These are phyloP conservation scores for Cryptococcus neoformans DNA, from an alignment of 1,284 basidiomycete genomes.

Conservation along the genomic window DNA sequence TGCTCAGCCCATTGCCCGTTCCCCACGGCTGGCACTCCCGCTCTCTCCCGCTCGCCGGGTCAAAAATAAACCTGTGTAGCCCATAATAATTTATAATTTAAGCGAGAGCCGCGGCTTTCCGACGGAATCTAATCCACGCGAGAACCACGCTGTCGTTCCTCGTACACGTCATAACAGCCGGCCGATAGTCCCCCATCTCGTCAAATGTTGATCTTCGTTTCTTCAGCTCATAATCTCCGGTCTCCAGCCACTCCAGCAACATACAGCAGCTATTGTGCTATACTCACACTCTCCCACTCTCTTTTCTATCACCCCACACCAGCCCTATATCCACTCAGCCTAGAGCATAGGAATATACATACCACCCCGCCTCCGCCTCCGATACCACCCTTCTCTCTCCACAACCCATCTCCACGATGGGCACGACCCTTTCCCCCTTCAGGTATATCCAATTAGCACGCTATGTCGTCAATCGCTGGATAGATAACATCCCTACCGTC, in stretches of 20 bases:
- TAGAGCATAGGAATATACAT: too few species aligned
- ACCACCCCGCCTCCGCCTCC: background rate
- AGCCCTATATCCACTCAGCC: too few species aligned
- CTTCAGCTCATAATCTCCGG: background rate
- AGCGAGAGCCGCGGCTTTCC: background rate
- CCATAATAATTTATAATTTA: too few species aligned
- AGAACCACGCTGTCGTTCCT: too few species aligned
- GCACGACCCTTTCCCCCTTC: conserved; percentile 42
- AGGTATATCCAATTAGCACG: conserved; percentile 40
- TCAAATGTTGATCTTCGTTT: background rate
- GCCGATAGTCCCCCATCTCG: background rate
- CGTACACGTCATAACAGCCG: too few species aligned
- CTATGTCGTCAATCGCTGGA: conserved; percentile 39
- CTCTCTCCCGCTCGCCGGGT: too few species aligned
- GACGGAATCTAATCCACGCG: background rate
- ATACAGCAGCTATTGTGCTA: too few species aligned
- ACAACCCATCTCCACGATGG: conserved; percentile 11
- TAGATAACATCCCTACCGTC: conserved; percentile 26
- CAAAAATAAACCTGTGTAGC: too few species aligned
- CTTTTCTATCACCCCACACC: too few species aligned
- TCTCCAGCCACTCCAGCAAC: background rate
- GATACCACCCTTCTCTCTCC: background rate
- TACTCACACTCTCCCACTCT: too few species aligned
- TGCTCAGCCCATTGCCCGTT: too few species aligned
- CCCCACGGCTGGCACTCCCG: too few species aligned